Conservation (phyloP, 2,329 filamentous ascomycete genomes). For the Aurifilum marmelostoma region DNA sequence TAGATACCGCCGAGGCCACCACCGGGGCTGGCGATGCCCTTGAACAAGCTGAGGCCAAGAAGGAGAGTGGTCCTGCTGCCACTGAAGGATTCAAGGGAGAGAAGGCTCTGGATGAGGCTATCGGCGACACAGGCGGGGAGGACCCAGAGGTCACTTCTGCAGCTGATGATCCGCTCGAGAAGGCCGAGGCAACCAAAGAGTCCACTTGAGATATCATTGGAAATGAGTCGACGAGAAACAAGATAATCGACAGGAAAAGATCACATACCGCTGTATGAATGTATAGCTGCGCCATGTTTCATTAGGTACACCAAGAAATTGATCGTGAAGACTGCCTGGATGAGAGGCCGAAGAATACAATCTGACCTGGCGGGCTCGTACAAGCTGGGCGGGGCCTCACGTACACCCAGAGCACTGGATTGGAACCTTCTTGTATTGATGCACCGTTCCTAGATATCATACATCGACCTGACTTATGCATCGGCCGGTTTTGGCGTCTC, state of each 20-base stretch:
- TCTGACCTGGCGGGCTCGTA: not conserved
- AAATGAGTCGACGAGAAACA: not conserved
- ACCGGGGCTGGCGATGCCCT: conserved; percentile 21
- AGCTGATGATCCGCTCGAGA: conserved; percentile 21
- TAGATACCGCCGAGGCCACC: conserved; percentile 17
- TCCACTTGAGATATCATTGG: not conserved
- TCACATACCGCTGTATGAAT: not conserved
- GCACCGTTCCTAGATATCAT: not conserved
- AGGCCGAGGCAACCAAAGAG: conserved; percentile 24
- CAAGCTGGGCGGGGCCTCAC: not conserved
- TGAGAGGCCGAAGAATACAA: not conserved
- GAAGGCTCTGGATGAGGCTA: conserved; percentile 23
- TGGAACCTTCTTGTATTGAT: not conserved
- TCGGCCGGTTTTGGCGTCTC: not conserved
- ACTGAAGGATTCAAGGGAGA: conserved; percentile 22
- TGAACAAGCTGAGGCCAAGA: conserved; percentile 26
- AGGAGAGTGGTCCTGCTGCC: conserved; percentile 18
- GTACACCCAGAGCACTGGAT: not conserved
- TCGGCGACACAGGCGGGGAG: conserved; percentile 16
- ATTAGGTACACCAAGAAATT: not conserved
- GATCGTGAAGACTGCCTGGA: not conserved
- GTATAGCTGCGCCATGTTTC: not conserved
- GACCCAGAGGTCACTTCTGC: conserved; percentile 25
- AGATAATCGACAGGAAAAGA: not conserved
- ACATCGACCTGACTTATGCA: not conserved